Base-by-base conservation (phyloP, 495 filamentous ascomycete genomes). In the Penicillium pulvis region DNA sequence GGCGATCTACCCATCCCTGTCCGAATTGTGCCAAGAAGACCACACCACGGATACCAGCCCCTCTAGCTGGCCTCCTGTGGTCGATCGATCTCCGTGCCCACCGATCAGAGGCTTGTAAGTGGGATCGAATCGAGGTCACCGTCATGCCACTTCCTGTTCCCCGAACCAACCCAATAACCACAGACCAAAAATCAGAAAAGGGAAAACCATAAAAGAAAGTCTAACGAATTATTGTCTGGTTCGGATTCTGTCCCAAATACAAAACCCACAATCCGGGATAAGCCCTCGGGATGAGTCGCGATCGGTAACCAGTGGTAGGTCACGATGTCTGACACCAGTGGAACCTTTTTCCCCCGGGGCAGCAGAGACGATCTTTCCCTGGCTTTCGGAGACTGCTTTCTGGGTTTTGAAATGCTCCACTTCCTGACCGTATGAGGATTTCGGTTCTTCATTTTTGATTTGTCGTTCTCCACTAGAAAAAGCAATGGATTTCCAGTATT, bases 21-120 rank as follows among this genome's bases (percentile, higher is more conserved):
- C 63, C 58, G 47, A 42, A 17, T 31, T 36, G 19, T 9, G 51
- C 51, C 51, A 53, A 53, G 51, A 28, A 42, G 2, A 42, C 36
- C 36, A 42, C 51, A 51, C 36, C 63, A 66, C 44, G 60, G 63
- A 58, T 64, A 31, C 59, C 56, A 60, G 35, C 53, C 59, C 57
- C 54, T 59, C 51, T 36, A 54, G 51, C 51, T 52, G n/a, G 20
- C 20, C 56, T 42, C 51, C 48, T 47, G 56, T 55, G 39, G 24
- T 62, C 59, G 63, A 66, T 69, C 66, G 63, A 64, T 66, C 69
- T 63, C 55, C 58, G 56, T 61, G 60, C 31, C 43, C 62, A 53
- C 61, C 60, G 63, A 68, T 68, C 57, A 66, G 55, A 66, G 57
- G 64, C 54, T 58, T 35, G 16, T 19, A 46, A 28, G 47, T 58